These are phyloP conservation scores for Thuidium tamariscinum DNA, from an alignment of 225 moss, liverwort and hornwort species.

Conservation along the genomic window DNA sequence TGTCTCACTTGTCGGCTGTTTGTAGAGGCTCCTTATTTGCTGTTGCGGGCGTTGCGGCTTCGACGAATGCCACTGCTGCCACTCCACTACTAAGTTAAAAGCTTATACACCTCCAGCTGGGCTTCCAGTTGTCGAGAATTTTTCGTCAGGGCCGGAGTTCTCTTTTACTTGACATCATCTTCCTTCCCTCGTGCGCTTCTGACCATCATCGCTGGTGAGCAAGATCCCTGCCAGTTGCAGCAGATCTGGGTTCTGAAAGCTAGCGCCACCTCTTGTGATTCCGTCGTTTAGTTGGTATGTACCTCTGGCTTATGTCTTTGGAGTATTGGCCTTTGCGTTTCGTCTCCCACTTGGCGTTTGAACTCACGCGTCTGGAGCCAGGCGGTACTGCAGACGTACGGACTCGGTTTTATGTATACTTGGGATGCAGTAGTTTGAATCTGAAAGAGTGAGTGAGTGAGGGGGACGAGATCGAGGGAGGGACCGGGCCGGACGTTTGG, in stretches of 20 bases:
- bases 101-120: background rate
- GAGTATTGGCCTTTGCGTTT: background rate
- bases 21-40: background rate
- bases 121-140: background rate
- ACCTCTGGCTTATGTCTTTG: background rate
- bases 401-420: background rate
- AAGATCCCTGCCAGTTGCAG: background rate
- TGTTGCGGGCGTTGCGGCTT: background rate
- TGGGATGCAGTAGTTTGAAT: background rate
- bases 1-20: background rate
- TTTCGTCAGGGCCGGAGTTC: background rate
- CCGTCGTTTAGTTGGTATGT: background rate
- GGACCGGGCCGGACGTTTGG: background rate
- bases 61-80: background rate
- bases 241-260: background rate
- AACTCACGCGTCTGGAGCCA: background rate
- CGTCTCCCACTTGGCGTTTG: background rate
- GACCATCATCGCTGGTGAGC: background rate
- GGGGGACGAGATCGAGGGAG: background rate
- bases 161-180: background rate
- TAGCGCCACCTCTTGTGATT: background rate
- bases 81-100: background rate
- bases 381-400: background rate
- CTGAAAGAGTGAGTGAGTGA: background rate
- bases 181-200: background rate